A percentile compares a stretch with the other conserved stretches of the same genome.
Conservation (phyloP, 2,329 filamentous ascomycete genomes). For the Microdochium trichocladiopsis region DNA sequence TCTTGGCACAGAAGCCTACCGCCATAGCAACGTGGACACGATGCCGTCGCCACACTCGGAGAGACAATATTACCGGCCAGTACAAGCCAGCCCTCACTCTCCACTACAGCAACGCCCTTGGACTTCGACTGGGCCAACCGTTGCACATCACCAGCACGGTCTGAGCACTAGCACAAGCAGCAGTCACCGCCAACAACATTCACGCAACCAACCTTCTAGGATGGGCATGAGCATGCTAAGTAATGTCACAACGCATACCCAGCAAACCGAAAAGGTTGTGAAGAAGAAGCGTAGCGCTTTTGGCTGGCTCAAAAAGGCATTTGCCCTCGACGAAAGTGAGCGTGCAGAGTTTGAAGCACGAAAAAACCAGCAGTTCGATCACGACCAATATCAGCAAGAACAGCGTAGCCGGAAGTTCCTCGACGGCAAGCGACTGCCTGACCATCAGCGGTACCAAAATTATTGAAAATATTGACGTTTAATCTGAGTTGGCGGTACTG, state of each 20-base stretch:
- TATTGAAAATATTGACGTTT: neutral
- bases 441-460: neutral
- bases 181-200: slow-evolving; percentile 17
- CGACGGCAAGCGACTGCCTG: slow-evolving; percentile 39
- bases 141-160: slow-evolving; percentile 18
- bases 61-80: slow-evolving; percentile 53
- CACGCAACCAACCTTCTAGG: slow-evolving; percentile 43
- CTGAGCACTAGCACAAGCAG: slow-evolving; percentile 15
- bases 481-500: too few species aligned
- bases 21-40: slow-evolving; percentile 8
- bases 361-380: slow-evolving; percentile 25
- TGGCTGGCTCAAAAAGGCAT: slow-evolving; percentile 63
- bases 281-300: slow-evolving; percentile 64
- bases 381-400: slow-evolving; percentile 30
- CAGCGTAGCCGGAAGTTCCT: slow-evolving; percentile 43
- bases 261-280: slow-evolving; percentile 31
- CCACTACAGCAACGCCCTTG: slow-evolving; percentile 54
- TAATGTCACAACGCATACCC: slow-evolving; percentile 40
- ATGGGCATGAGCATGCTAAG: slow-evolving; percentile 53
- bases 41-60: slow-evolving; percentile 44
- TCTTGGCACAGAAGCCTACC: neutral
- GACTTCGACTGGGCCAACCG: slow-evolving; percentile 35
- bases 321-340: slow-evolving; percentile 58
- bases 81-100: slow-evolving; percentile 56
- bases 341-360: slow-evolving; percentile 51